Conservation (phyloP, 2,329 filamentous ascomycete genomes). For the Myotisia sp. region DNA sequence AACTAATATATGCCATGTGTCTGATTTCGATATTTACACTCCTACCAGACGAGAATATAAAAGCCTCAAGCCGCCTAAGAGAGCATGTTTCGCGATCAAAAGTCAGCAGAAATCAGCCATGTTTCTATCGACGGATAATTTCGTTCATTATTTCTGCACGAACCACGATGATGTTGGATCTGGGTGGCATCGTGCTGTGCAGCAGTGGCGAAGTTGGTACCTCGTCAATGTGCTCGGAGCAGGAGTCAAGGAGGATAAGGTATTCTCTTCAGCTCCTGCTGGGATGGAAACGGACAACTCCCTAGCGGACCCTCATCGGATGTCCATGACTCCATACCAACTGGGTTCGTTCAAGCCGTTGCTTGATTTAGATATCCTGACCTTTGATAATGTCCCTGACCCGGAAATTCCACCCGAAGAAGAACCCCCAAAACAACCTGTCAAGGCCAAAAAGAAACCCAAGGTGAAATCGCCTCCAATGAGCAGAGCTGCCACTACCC, state of each 20-base stretch:
- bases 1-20: constrained; percentile 63
- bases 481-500: background rate
- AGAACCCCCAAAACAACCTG: constrained; percentile 17
- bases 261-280: constrained; percentile 13
- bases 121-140: constrained; percentile 70
- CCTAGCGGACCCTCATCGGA: constrained; percentile 13
- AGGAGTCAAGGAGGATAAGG: constrained; percentile 27
- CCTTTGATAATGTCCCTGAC: constrained; percentile 1
- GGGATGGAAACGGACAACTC: constrained; percentile 12
- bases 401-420: constrained; percentile 37
- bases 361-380: constrained; percentile 40
- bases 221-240: constrained; percentile 57
- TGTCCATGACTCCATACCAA: constrained; percentile 35
- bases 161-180: constrained; percentile 54
- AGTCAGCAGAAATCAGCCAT: constrained; percentile 78
- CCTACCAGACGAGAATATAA: constrained; percentile 56
- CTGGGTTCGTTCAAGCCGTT: constrained; percentile 55
- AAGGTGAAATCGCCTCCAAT: no score
- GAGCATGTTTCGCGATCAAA: constrained; percentile 74
- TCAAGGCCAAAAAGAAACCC: background rate
- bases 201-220: constrained; percentile 86
- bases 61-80: constrained; percentile 69
- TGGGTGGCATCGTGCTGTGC: constrained; percentile 57
- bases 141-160: constrained; percentile 81
- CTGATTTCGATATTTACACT: constrained; percentile 83